Evolutionary conservation across 2,329 filamentous ascomycete genomes (phyloP).

Genomic region (Tolypocladium tropicale): DNA sequence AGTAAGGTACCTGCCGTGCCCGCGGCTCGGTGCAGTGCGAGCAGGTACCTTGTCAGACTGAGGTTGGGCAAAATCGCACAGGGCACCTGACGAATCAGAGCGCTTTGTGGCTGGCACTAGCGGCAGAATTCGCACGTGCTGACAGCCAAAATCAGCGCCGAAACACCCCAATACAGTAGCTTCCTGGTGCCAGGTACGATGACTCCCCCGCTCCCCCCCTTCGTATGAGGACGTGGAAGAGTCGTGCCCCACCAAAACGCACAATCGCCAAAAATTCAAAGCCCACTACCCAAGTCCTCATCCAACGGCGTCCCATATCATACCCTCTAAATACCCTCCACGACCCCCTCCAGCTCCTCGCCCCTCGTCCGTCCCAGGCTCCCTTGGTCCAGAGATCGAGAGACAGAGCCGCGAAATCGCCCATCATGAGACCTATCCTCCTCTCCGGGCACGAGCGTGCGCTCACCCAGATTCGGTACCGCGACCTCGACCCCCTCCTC

Average conservation of each 20-base stretch:
- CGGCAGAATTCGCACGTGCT: neutral
- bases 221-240: conserved; percentile 7
- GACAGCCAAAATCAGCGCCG: neutral
- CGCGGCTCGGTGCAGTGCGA: neutral
- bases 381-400: conserved; percentile 1
- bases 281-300: conserved; percentile 16
- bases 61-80: neutral
- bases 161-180: neutral
- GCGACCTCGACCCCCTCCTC: conserved; percentile 1
- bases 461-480: conserved; percentile 83
- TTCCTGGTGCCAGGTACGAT: neutral
- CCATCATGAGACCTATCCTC: conserved; percentile 90
- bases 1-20: neutral
- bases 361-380: conserved; percentile 1
- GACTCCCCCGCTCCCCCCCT: conserved; percentile 4
- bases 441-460: conserved; percentile 94
- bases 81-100: neutral
- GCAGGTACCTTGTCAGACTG: neutral
- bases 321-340: conserved; percentile 4
- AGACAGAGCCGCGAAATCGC: conserved; percentile 12
- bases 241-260: conserved; percentile 32
- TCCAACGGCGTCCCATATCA: conserved; percentile 12
- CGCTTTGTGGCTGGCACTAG: neutral
- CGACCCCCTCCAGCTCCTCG: conserved; percentile 10
- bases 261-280: conserved; percentile 35